phyloP scores from a whole-genome alignment of 306 rosid species.

The Vigna angularis region DNA sequence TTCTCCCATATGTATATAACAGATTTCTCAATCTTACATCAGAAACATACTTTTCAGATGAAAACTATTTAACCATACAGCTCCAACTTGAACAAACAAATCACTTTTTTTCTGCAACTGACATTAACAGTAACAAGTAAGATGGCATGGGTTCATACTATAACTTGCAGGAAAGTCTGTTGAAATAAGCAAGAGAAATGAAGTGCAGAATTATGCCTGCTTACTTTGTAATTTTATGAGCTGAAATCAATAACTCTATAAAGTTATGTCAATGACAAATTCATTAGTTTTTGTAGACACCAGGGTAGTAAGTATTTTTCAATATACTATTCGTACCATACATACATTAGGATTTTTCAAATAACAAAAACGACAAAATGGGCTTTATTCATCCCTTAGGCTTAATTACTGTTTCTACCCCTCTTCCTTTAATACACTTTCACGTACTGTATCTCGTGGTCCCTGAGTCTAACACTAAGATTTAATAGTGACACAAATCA shows the following conservation, averaged over 20 bases:
- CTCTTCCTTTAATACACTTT: no score
- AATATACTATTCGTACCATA: no score
- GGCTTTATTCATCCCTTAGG: no score
- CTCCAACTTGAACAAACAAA: background rate
- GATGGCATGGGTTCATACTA: background rate
- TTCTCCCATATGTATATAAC: background rate
- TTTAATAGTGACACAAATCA: no score
- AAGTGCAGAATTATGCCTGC: background rate
- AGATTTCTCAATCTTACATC: background rate
- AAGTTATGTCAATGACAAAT: background rate
- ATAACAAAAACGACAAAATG: no score
- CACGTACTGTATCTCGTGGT: no score
- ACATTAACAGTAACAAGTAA: background rate
- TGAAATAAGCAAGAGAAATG: background rate
- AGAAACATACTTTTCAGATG: conserved; percentile 14
- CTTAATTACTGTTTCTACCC: no score
- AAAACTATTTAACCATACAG: background rate
- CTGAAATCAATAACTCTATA: no score
- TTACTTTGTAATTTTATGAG: background rate
- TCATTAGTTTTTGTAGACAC: background rate
- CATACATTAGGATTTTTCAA: no score
- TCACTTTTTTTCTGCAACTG: background rate
- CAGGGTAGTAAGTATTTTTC: no score
- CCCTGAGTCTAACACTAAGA: no score
- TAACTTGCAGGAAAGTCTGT: background rate